Evolutionary conservation across 192 early-diverging fungal species (phyloP).

Genomic region (Obelidium mucronatum): DNA sequence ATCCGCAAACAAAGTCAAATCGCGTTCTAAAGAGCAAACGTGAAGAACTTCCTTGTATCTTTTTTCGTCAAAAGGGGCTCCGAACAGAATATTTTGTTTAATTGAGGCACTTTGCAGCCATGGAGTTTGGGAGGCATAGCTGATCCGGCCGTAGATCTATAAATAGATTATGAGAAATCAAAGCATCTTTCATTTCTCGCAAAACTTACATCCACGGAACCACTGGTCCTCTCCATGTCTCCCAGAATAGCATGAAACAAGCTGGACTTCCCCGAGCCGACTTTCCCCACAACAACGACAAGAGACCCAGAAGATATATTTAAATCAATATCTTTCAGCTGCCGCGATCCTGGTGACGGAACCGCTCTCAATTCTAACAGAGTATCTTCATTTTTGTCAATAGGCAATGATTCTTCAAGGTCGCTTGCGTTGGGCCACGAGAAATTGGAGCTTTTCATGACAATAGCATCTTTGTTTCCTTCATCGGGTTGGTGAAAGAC

Average conservation of each 20-base stretch:
- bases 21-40: conserved; percentile 47
- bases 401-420: background rate
- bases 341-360: conserved; percentile 43
- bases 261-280: conserved; percentile 81
- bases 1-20: conserved; percentile 42
- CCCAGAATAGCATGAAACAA: conserved; percentile 79
- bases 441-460: conserved; percentile 63
- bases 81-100: conserved; percentile 57
- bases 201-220: conserved; percentile 46
- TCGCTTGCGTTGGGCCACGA: conserved; percentile 50
- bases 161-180: background rate
- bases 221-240: conserved; percentile 62
- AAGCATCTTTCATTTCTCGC: no score
- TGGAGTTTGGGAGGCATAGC: conserved; percentile 75
- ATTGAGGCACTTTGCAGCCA: conserved; percentile 84
- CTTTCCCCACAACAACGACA: conserved; percentile 77
- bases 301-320: conserved; percentile 61
- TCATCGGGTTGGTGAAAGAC: conserved; percentile 40
- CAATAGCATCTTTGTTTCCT: conserved; percentile 56
- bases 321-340: conserved; percentile 53
- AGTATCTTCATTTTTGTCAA: conserved; percentile 6
- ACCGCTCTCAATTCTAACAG: background rate
- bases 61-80: conserved; percentile 36
- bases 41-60: conserved; percentile 40
- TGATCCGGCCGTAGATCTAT: conserved; percentile 48